Conservation (phyloP, 2,329 filamentous ascomycete species). For the Colletotrichum endophyticum region DNA sequence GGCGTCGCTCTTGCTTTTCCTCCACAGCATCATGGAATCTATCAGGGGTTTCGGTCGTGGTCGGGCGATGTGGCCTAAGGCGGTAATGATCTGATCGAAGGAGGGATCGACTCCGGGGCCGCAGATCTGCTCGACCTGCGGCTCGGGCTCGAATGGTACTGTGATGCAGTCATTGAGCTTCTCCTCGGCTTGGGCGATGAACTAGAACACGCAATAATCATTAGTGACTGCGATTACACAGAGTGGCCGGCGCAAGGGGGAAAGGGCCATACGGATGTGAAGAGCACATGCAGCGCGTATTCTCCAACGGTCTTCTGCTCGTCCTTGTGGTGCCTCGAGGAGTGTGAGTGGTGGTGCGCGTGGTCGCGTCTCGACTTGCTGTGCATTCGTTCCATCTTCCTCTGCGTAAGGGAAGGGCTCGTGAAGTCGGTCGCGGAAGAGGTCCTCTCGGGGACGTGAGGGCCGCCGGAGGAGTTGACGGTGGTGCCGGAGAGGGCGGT, state of each 20-base stretch:
- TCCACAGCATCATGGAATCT: slow-evolving; percentile 97
- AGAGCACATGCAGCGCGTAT: slow-evolving; percentile 94
- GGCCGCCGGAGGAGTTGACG: slow-evolving; percentile 25
- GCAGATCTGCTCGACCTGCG: slow-evolving; percentile 87
- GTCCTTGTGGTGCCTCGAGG: slow-evolving; percentile 69
- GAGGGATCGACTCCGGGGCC: slow-evolving; percentile 85
- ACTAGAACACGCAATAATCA: slow-evolving; percentile 49
- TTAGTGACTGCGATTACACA: slow-evolving; percentile 31
- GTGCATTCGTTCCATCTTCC: slow-evolving; percentile 65
- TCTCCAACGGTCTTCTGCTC: slow-evolving; percentile 95
- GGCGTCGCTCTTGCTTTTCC: slow-evolving; percentile 92
- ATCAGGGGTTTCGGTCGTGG: slow-evolving; percentile 95
- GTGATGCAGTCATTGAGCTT: slow-evolving; percentile 91
- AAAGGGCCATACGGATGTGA: slow-evolving; percentile 74
- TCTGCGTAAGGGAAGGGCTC: slow-evolving; percentile 49
- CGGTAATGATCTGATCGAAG: slow-evolving; percentile 94
- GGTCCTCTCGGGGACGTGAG: slow-evolving; percentile 47
- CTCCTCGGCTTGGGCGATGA: slow-evolving; percentile 95
- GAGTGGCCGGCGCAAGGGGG: slow-evolving; percentile 18
- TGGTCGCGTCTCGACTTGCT: slow-evolving; percentile 75
- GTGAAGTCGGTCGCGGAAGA: slow-evolving; percentile 52
- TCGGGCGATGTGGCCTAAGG: slow-evolving; percentile 91
- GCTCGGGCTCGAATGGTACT: slow-evolving; percentile 78
- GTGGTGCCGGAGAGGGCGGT: slow-evolving; percentile 54
- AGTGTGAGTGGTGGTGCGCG: slow-evolving; percentile 77